phyloP scores from a whole-genome alignment of 2,329 filamentous ascomycete genomes.

The Graphium sp. region DNA sequence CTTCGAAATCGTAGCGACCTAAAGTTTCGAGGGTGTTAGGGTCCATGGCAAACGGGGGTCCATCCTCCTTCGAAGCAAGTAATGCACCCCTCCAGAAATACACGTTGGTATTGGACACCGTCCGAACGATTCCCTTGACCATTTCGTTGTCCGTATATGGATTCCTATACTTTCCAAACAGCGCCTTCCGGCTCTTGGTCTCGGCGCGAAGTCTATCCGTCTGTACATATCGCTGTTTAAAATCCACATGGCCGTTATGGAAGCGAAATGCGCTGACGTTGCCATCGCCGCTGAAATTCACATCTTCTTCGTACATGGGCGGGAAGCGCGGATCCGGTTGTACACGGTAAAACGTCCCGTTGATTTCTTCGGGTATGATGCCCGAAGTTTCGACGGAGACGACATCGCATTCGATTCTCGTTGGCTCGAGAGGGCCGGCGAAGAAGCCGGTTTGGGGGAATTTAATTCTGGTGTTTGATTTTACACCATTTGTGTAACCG shows the following conservation, averaged over 20 bases:
- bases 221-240: slow-evolving; percentile 17
- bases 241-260: slow-evolving; percentile 12
- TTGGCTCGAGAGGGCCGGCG: slow-evolving; percentile 19
- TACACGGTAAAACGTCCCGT: slow-evolving; percentile 29
- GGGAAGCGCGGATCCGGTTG: slow-evolving; percentile 36
- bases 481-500: slow-evolving; percentile 2
- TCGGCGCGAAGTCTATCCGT: slow-evolving; percentile 20
- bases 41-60: slow-evolving; percentile 32
- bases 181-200: slow-evolving; percentile 13
- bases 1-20: slow-evolving; percentile 32
- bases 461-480: background rate
- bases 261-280: slow-evolving; percentile 17
- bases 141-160: slow-evolving; percentile 37
- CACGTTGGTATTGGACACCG: slow-evolving; percentile 43
- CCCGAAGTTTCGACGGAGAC: slow-evolving; percentile 22
- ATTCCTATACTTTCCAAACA: slow-evolving; percentile 27
- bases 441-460: slow-evolving; percentile 10
- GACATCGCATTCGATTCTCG: slow-evolving; percentile 20
- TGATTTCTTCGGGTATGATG: slow-evolving; percentile 22
- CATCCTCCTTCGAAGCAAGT: slow-evolving; percentile 37
- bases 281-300: slow-evolving; percentile 18
- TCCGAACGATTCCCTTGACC: slow-evolving; percentile 35
- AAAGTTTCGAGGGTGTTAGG: slow-evolving; percentile 29
- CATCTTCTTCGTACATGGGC: slow-evolving; percentile 34
- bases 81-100: slow-evolving; percentile 37